Evolutionary conservation across 2,329 filamentous ascomycete genomes (phyloP).

Genomic region (Metarhizium humberi): DNA sequence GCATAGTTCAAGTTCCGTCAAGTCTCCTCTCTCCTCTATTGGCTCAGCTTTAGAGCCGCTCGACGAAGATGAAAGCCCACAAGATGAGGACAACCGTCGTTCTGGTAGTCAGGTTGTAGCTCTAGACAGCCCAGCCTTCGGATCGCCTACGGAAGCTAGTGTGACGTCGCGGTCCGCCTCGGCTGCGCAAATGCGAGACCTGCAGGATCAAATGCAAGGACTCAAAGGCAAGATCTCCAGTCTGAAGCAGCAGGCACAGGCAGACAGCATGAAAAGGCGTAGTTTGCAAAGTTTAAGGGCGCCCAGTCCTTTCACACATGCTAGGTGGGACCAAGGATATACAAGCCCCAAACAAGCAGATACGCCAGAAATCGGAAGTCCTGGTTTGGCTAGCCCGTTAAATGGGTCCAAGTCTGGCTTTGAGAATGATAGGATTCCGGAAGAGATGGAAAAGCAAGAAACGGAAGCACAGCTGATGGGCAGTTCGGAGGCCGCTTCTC

Average conservation of each 20-base stretch:
- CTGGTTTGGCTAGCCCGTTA: neutral
- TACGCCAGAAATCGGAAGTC: conserved; percentile 9
- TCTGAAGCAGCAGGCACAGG: conserved; percentile 67
- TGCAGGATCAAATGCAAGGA: conserved; percentile 79
- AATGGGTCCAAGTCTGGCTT: neutral
- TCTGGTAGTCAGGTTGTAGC: conserved; percentile 24
- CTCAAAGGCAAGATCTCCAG: conserved; percentile 78
- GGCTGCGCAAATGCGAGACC: conserved; percentile 59
- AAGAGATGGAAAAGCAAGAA: conserved; percentile 1
- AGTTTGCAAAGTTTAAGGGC: conserved; percentile 69
- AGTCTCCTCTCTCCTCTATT: conserved; percentile 27
- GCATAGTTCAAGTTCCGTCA: conserved; percentile 17
- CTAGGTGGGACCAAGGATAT: conserved; percentile 28
- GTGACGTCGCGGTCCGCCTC: conserved; percentile 59
- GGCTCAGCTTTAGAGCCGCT: conserved; percentile 42
- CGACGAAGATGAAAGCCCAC: conserved; percentile 36
- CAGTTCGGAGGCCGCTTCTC: conserved; percentile 1
- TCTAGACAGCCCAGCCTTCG: conserved; percentile 36
- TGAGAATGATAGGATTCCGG: neutral
- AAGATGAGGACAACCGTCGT: conserved; percentile 14
- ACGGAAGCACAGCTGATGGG: conserved; percentile 2
- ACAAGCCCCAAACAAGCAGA: conserved; percentile 10
- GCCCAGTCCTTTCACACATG: conserved; percentile 70
- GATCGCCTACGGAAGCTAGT: conserved; percentile 33
- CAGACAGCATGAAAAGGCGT: conserved; percentile 67